Conservation (phyloP, 768 basidiomycete genomes). For the Mrakia gelida region DNA sequence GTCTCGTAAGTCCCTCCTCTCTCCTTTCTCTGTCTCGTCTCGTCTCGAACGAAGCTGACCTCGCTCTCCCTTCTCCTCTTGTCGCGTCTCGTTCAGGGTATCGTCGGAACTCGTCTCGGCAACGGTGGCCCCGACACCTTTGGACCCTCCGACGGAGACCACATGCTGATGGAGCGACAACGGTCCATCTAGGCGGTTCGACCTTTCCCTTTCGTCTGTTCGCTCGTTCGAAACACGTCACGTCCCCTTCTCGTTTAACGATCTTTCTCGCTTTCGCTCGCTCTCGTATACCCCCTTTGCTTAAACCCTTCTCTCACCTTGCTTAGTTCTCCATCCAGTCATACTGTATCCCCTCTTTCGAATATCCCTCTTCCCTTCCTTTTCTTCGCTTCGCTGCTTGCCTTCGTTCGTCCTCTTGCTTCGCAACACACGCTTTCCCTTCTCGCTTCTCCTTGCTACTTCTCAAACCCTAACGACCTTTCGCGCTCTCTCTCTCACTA, state of each 20-base stretch:
- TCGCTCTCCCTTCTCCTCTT: too few relatives aligned
- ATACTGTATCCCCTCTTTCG: constrained; percentile 3
- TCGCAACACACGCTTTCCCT: not conserved
- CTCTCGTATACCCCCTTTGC: not conserved
- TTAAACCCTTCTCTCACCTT: not conserved
- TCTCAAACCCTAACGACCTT: not conserved
- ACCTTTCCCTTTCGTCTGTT: not conserved
- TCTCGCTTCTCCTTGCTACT: not conserved
- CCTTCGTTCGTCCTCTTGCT: not conserved
- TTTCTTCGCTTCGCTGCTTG: not conserved
- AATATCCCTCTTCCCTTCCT: not conserved
- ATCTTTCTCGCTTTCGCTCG: not conserved
- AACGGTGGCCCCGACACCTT: too few relatives aligned
- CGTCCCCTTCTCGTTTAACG: too few relatives aligned
- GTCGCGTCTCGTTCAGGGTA: not conserved
- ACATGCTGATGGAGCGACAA: not conserved
- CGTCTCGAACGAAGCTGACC: constrained; percentile 1
- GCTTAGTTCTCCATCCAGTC: not conserved
- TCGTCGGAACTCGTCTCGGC: not conserved
- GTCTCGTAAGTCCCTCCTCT: not conserved
- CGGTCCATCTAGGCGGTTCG: not conserved
- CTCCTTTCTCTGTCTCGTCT: not conserved
- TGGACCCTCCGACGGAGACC: not conserved
- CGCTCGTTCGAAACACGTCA: too few relatives aligned
- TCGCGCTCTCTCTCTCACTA: not conserved